Conservation (phyloP, 495 filamentous ascomycete genomes). For the Trichoderma virens region DNA sequence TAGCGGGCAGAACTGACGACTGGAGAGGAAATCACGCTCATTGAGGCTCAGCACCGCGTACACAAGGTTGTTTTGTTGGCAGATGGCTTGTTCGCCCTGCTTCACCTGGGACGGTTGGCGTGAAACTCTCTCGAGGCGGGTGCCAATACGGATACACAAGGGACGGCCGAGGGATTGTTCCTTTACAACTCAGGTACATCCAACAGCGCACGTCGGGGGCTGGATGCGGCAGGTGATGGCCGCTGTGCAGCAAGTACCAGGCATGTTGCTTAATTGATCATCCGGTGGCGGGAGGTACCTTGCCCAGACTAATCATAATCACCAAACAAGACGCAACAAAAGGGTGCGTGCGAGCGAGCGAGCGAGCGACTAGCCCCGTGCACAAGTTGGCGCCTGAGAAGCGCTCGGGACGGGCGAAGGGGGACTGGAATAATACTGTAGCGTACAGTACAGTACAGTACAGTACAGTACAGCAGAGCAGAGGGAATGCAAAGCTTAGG, state of each 20-base stretch:
- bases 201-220: not conserved
- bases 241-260: not conserved
- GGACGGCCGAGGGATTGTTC: too few relatives aligned
- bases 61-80: too few relatives aligned
- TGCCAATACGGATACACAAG: too few relatives aligned
- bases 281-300: not conserved
- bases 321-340: too few relatives aligned
- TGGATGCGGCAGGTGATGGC: conserved; percentile 5
- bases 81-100: not conserved
- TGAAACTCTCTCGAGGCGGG: too few relatives aligned
- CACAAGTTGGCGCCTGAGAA: not conserved
- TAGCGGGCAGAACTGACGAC: too few relatives aligned
- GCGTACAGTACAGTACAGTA: too few relatives aligned
- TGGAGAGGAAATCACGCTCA: too few relatives aligned
- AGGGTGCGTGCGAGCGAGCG: not conserved
- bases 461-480: too few relatives aligned
- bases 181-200: not conserved
- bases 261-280: not conserved
- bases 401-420: not conserved
- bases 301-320: not conserved
- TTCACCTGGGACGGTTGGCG: not conserved
- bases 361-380: not conserved
- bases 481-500: too few relatives aligned
- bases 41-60: too few relatives aligned
- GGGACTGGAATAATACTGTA: too few relatives aligned